Evolutionary conservation across 305 asterid species (phyloP).

Genomic region (Caryopteris hybrid): DNA sequence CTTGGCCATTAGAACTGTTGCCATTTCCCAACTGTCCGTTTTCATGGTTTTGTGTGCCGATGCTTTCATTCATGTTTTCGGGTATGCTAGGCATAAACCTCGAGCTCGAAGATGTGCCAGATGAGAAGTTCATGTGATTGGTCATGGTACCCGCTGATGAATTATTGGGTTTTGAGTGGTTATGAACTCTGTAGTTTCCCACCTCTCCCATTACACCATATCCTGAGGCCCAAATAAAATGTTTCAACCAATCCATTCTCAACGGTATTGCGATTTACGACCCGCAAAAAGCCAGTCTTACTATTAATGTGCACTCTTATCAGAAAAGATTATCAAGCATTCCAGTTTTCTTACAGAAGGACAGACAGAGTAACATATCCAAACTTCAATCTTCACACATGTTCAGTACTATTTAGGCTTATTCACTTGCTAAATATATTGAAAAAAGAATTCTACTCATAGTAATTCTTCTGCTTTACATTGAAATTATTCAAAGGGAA

Average conservation of each 20-base stretch:
- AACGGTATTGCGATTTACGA: too few species aligned
- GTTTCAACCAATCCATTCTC: conserved; percentile 5
- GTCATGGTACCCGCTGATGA: conserved; percentile 36
- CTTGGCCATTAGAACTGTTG: conserved; percentile 20
- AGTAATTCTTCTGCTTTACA: conserved; percentile 4
- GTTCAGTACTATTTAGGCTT: too few species aligned
- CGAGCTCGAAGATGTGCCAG: conserved; percentile 49
- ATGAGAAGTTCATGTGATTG: conserved; percentile 51
- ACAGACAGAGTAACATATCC: background rate
- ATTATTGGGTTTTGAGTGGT: conserved; percentile 35
- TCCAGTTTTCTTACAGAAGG: too few species aligned
- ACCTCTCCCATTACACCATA: conserved; percentile 60
- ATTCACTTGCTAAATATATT: too few species aligned
- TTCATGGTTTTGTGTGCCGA: conserved; percentile 23
- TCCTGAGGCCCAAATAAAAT: conserved; percentile 42
- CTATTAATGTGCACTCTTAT: background rate
- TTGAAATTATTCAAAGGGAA: conserved; percentile 16
- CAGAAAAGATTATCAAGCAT: background rate
- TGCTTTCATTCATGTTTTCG: conserved; percentile 38
- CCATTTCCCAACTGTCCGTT: conserved; percentile 24
- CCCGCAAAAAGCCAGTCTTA: background rate
- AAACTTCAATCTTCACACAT: too few species aligned
- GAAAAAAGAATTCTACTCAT: background rate
- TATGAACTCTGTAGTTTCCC: conserved; percentile 51
- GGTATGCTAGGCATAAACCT: conserved; percentile 87